Conservation (phyloP, 2,329 filamentous ascomycete genomes). For the Ophiosphaerella narmari region DNA sequence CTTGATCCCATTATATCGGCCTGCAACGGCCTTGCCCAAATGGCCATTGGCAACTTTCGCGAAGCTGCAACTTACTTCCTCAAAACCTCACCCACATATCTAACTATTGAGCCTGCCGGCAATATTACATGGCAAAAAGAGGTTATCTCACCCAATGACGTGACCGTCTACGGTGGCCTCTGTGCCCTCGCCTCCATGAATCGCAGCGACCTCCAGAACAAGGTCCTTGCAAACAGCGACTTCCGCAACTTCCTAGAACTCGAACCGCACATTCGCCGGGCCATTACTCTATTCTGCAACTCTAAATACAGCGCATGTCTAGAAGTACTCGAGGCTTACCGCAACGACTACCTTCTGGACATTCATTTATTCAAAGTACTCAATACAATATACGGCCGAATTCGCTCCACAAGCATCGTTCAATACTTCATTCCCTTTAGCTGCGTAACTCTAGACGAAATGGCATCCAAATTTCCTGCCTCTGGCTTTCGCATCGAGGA, state of each 20-base stretch:
- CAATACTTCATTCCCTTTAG: constrained; percentile 93
- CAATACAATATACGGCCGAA: constrained; percentile 68
- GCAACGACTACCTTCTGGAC: constrained; percentile 86
- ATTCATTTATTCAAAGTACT: constrained; percentile 81
- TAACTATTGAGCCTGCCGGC: constrained; percentile 49
- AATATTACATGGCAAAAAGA: constrained; percentile 66
- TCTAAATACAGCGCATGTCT: constrained; percentile 88
- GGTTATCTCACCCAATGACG: constrained; percentile 80
- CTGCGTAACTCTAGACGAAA: constrained; percentile 77
- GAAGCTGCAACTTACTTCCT: constrained; percentile 77
- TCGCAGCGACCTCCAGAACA: constrained; percentile 71
- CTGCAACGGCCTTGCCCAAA: constrained; percentile 64
- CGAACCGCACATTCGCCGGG: constrained; percentile 91
- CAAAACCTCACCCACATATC: constrained; percentile 58
- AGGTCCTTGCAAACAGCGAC: constrained; percentile 80
- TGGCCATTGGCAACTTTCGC: constrained; percentile 61
- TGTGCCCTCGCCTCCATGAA: constrained; percentile 90
- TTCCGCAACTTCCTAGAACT: constrained; percentile 91
- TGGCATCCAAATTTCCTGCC: constrained; percentile 75
- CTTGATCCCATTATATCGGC: constrained; percentile 68
- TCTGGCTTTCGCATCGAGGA: constrained; percentile 62
- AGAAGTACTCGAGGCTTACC: constrained; percentile 78
- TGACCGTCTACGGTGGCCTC: constrained; percentile 89
- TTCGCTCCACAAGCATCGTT: constrained; percentile 89
- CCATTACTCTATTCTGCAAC: constrained; percentile 85